phyloP scores from a whole-genome alignment of 768 basidiomycete species.

The Vishniacozyma victoriae region DNA sequence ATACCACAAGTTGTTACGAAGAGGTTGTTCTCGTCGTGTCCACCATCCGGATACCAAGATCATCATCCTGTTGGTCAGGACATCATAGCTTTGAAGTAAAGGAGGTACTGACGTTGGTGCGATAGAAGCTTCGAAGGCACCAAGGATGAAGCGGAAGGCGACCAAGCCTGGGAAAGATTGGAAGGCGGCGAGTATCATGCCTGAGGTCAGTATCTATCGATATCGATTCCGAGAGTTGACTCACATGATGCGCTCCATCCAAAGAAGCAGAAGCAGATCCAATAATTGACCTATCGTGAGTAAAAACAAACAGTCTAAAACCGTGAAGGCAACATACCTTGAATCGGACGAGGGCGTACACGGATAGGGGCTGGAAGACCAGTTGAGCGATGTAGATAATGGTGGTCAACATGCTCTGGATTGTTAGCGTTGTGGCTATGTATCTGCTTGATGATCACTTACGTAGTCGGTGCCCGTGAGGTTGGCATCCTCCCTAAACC shows the following conservation, averaged over 20 bases:
- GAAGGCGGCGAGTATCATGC: constrained; percentile 49
- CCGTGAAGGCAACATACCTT: constrained; percentile 4
- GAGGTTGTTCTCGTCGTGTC: constrained; percentile 53
- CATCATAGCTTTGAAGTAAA: too few species aligned
- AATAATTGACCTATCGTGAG: constrained; percentile 30
- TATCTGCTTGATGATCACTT: too few species aligned
- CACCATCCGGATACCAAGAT: constrained; percentile 53
- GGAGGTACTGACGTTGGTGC: too few species aligned
- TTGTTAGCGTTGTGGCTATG: too few species aligned
- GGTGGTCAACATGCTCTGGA: too few species aligned
- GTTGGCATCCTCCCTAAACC: constrained; percentile 44
- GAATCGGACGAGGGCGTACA: constrained; percentile 4
- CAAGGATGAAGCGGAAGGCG: constrained; percentile 51
- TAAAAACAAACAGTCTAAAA: too few species aligned
- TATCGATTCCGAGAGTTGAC: too few species aligned
- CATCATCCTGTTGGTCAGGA: constrained; percentile 54
- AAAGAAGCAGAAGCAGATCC: constrained; percentile 49
- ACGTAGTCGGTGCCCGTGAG: constrained; percentile 44
- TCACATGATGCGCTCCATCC: constrained; percentile 54
- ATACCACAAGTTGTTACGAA: constrained; percentile 45
- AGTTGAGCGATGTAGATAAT: constrained; percentile 36
- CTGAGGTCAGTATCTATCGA: too few species aligned
- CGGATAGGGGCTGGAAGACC: constrained; percentile 22
- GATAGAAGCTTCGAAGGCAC: constrained; percentile 54
- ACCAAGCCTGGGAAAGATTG: constrained; percentile 50